phyloP scores from a whole-genome alignment of 805 yeast species.

The Candida montana region DNA sequence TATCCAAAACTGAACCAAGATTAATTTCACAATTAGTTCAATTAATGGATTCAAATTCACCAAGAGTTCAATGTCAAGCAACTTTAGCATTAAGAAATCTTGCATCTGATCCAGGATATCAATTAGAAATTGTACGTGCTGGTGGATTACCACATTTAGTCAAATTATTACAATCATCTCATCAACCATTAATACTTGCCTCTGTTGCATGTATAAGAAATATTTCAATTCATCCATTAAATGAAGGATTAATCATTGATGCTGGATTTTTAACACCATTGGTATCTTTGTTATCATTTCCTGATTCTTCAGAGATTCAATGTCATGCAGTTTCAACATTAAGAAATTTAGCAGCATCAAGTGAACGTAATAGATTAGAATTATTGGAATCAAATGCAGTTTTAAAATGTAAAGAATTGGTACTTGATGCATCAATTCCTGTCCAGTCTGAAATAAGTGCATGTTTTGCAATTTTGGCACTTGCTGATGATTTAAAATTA shows the following conservation, averaged over 20 bases:
- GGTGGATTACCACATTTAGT: slow-evolving; percentile 94
- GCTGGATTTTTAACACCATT: slow-evolving; percentile 94
- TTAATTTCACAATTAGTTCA: slow-evolving; percentile 82
- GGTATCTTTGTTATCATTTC: slow-evolving; percentile 75
- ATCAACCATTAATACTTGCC: slow-evolving; percentile 88
- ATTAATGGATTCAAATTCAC: slow-evolving; percentile 88
- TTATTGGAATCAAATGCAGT: slow-evolving; percentile 94
- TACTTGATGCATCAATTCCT: slow-evolving; percentile 77
- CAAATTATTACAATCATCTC: slow-evolving; percentile 80
- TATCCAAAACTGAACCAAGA: slow-evolving; percentile 89
- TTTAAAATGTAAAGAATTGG: slow-evolving; percentile 83
- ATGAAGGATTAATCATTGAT: slow-evolving; percentile 92
- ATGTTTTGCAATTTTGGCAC: slow-evolving; percentile 92
- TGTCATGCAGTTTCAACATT: slow-evolving; percentile 97
- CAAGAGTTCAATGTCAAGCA: slow-evolving; percentile 97
- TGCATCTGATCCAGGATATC: slow-evolving; percentile 95
- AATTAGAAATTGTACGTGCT: slow-evolving; percentile 89
- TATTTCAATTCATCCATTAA: slow-evolving; percentile 92
- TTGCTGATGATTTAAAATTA: slow-evolving; percentile 90
- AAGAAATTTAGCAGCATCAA: slow-evolving; percentile 92
- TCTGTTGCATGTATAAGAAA: slow-evolving; percentile 98
- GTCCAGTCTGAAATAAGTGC: slow-evolving; percentile 97
- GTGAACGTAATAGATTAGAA: slow-evolving; percentile 88
- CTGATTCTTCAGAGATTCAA: slow-evolving; percentile 91
- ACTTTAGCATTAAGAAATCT: slow-evolving; percentile 92